phyloP scores from a whole-genome alignment of 2,329 filamentous ascomycete species.

The Penicillium psychrosexuale region DNA sequence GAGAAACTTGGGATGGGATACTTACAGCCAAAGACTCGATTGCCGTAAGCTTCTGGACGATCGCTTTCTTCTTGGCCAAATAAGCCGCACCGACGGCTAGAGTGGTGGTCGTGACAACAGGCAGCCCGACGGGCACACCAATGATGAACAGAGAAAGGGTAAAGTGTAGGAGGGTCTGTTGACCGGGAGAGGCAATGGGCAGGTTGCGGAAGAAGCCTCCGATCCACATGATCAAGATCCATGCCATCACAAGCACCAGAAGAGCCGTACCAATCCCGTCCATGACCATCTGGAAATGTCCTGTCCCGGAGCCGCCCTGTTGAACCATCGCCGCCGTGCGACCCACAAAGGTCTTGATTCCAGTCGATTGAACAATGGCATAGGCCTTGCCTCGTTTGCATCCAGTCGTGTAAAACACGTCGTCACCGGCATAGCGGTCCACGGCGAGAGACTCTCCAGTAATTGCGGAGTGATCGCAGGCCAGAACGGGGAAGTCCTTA shows the following conservation, averaged over 20 bases:
- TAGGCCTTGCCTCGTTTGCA: slow-evolving; percentile 78
- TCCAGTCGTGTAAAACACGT: slow-evolving; percentile 73
- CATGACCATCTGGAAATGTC: slow-evolving; percentile 80
- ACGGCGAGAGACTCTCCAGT: slow-evolving; percentile 76
- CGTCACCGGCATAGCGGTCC: slow-evolving; percentile 63
- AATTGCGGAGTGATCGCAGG: slow-evolving; percentile 75
- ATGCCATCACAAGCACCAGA: slow-evolving; percentile 72
- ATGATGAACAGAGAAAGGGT: slow-evolving; percentile 70
- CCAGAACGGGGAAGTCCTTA: slow-evolving; percentile 59
- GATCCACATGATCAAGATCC: slow-evolving; percentile 71
- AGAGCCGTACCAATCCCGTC: slow-evolving; percentile 72
- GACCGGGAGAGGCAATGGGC: slow-evolving; percentile 53
- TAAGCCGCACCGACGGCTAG: slow-evolving; percentile 75
- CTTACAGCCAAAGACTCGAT: slow-evolving; percentile 68
- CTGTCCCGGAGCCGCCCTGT: slow-evolving; percentile 58
- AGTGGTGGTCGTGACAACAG: slow-evolving; percentile 74
- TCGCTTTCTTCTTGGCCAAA: slow-evolving; percentile 72
- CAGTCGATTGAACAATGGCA: slow-evolving; percentile 64
- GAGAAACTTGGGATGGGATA: background rate
- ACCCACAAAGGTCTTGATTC: slow-evolving; percentile 72
- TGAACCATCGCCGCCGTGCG: slow-evolving; percentile 70
- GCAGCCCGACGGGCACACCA: slow-evolving; percentile 77
- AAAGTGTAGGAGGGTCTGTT: slow-evolving; percentile 66
- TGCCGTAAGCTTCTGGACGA: slow-evolving; percentile 75
- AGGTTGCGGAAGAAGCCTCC: slow-evolving; percentile 74